These are phyloP conservation scores for Clathrospora elynae DNA, from an alignment of 2,329 filamentous ascomycete species.

Conservation along the genomic window DNA sequence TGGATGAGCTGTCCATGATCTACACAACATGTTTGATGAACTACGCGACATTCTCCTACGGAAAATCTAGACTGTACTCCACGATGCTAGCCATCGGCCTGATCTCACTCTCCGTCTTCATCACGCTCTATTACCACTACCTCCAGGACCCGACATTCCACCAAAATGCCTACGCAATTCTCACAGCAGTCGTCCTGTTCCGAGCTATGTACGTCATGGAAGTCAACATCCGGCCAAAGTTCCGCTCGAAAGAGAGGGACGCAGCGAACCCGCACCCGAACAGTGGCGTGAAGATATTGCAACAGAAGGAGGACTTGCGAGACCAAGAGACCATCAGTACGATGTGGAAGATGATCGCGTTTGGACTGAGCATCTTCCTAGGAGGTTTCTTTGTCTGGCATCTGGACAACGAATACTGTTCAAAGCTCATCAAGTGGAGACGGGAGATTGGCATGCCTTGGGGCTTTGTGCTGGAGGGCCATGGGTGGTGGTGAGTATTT, in stretches of 20 bases:
- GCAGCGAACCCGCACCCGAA: slow-evolving; percentile 32
- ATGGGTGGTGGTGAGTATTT: slow-evolving; percentile 70
- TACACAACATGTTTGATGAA: slow-evolving; percentile 71
- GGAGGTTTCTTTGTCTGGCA: slow-evolving; percentile 78
- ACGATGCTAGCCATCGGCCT: slow-evolving; percentile 63
- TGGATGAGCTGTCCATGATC: slow-evolving; percentile 74
- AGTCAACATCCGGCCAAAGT: slow-evolving; percentile 63
- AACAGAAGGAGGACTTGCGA: slow-evolving; percentile 58
- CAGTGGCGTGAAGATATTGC: slow-evolving; percentile 40
- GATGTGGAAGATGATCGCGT: slow-evolving; percentile 77
- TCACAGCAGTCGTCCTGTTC: slow-evolving; percentile 72
- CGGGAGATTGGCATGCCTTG: slow-evolving; percentile 74
- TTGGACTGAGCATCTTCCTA: slow-evolving; percentile 73
- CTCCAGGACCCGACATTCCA: slow-evolving; percentile 84
- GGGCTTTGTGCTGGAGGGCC: slow-evolving; percentile 75
- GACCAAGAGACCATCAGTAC: slow-evolving; percentile 63
- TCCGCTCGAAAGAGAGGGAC: slow-evolving; percentile 51
- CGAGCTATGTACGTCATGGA: slow-evolving; percentile 82
- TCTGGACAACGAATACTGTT: slow-evolving; percentile 78
- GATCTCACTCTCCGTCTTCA: slow-evolving; percentile 61
- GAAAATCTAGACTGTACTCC: slow-evolving; percentile 58
- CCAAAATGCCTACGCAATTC: slow-evolving; percentile 74
- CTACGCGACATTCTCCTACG: slow-evolving; percentile 77
- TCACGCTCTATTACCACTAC: slow-evolving; percentile 80
- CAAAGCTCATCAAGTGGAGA: slow-evolving; percentile 67